phyloP scores from a whole-genome alignment of 495 filamentous ascomycete species.

The Darksidea phi region DNA sequence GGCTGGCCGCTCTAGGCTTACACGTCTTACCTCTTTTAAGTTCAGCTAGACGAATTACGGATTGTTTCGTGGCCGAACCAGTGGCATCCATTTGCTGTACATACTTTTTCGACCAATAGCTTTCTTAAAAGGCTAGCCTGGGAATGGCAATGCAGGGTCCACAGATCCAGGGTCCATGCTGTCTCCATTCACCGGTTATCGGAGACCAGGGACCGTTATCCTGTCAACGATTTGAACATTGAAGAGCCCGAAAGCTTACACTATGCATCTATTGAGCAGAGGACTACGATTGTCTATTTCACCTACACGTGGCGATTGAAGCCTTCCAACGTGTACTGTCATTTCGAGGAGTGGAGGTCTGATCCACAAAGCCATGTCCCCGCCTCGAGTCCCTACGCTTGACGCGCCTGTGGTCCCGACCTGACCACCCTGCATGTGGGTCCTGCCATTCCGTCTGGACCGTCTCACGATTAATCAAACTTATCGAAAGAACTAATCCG shows the following conservation, averaged over 20 bases:
- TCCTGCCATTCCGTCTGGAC: constrained; percentile 16
- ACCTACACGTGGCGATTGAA: background rate
- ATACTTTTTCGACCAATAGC: background rate
- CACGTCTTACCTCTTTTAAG: background rate
- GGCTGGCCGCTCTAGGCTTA: constrained; percentile 14
- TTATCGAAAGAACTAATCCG: constrained; percentile 17
- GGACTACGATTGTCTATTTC: background rate
- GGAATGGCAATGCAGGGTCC: constrained; percentile 4
- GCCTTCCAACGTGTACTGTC: background rate
- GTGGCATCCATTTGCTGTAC: background rate
- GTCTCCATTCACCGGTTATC: constrained; percentile 7
- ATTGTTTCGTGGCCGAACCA: constrained; percentile 11
- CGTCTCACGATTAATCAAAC: constrained; percentile 19
- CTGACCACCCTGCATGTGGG: constrained; percentile 2
- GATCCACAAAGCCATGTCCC: constrained; percentile 3
- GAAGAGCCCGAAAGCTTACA: background rate
- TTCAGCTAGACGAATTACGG: background rate
- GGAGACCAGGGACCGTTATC: constrained; percentile 1
- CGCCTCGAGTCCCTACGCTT: constrained; percentile 9
- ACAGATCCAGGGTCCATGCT: constrained; percentile 11
- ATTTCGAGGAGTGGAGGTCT: background rate
- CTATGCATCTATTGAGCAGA: background rate
- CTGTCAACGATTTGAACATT: background rate
- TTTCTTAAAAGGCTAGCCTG: constrained; percentile 2
- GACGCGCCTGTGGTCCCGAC: constrained; percentile 8